Percentiles rank a stretch among this genome's conserved stretches.
Evolutionary conservation across 257 asterid genomes (phyloP).

Genomic region (Pogostemon cablin): DNA sequence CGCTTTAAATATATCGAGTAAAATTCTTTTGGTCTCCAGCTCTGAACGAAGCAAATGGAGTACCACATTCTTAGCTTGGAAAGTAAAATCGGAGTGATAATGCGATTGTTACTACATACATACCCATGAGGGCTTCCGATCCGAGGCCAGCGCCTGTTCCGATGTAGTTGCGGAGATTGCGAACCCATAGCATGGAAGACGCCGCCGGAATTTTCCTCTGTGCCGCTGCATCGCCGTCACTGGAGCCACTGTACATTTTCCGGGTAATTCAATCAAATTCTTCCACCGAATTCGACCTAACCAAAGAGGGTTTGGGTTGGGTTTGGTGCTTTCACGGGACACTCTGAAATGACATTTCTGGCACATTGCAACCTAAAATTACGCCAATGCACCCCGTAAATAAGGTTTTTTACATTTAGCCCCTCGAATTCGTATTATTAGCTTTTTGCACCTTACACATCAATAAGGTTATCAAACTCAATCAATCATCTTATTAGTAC

Average conservation of each 20-base stretch:
- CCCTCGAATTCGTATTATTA: neutral
- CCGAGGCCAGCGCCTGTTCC: conserved; percentile 99
- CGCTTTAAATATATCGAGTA: conserved; percentile 92
- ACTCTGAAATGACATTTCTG: neutral
- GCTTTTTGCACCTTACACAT: neutral
- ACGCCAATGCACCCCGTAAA: neutral
- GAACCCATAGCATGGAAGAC: conserved; percentile 98
- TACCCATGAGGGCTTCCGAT: conserved; percentile 99
- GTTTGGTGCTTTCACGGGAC: neutral
- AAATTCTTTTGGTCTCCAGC: conserved; percentile 91
- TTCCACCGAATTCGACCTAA: conserved; percentile 29
- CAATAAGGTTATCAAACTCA: no score
- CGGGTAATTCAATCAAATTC: no score
- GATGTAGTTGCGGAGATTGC: conserved; percentile 93
- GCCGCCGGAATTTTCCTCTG: conserved; percentile 85
- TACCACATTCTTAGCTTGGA: conserved; percentile 28
- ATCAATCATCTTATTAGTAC: no score
- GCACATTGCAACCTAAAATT: neutral
- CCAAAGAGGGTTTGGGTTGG: conserved; percentile 21
- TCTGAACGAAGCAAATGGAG: conserved; percentile 51
- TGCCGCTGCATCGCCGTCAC: conserved; percentile 75
- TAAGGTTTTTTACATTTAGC: neutral
- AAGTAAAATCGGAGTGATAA: conserved; percentile 19
- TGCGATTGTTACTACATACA: conserved; percentile 29
- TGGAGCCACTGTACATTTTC: conserved; percentile 72